These are phyloP conservation scores for Neolecta irregularis DNA, from an alignment of 1,139 yeast species.

Conservation along the genomic window DNA sequence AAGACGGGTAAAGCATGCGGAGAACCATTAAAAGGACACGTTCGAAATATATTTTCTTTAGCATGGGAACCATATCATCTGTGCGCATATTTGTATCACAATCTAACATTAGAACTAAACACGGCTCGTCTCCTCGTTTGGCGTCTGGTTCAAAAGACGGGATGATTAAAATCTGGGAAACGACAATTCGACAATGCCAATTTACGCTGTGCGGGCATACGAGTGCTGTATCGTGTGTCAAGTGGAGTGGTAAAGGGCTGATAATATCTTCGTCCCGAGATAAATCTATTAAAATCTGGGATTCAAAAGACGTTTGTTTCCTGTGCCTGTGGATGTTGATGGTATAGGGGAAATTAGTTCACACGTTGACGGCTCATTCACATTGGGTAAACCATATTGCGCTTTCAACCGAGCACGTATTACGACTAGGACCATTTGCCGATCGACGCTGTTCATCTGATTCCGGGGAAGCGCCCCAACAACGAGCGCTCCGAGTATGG, in stretches of 20 bases:
- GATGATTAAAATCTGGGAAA: constrained; percentile 80
- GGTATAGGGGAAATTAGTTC: constrained; percentile 31
- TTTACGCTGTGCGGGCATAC: constrained; percentile 78
- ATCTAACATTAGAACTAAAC: constrained; percentile 18
- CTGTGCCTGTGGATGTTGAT: neutral
- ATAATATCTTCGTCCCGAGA: constrained; percentile 90
- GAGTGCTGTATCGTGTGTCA: constrained; percentile 79
- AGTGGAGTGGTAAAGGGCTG: constrained; percentile 85
- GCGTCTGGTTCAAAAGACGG: constrained; percentile 90
- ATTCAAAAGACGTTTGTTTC: constrained; percentile 54
- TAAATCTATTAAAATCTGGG: constrained; percentile 89
- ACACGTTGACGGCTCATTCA: constrained; percentile 74
- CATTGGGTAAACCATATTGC: constrained; percentile 97
- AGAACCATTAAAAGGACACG: constrained; percentile 59
- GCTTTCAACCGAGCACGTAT: constrained; percentile 73
- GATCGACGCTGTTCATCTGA: constrained; percentile 38
- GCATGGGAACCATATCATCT: constrained; percentile 92
- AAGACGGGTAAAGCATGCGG: constrained; percentile 63
- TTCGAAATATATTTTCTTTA: constrained; percentile 77
- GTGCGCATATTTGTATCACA: neutral
- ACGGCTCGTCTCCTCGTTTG: constrained; percentile 52
- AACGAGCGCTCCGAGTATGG: constrained; percentile 48
- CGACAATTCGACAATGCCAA: constrained; percentile 47
- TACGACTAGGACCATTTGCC: constrained; percentile 71
- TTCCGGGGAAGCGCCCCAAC: constrained; percentile 17